Evolutionary conservation across 2,329 filamentous ascomycete species (phyloP).

Genomic region (Salinomyces thailandicus): DNA sequence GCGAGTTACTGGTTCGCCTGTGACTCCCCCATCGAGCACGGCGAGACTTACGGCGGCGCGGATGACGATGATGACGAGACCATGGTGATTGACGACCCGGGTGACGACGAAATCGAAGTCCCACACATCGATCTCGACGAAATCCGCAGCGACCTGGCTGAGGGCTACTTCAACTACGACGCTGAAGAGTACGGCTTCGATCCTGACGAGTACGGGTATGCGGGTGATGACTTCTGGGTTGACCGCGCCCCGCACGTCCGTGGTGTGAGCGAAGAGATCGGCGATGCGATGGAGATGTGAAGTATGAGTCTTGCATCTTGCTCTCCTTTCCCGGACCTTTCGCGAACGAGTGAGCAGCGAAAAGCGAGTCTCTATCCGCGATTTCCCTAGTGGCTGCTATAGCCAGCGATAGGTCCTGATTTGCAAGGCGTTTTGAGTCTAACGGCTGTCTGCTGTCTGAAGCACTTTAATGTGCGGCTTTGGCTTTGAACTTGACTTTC

Average conservation of each 20-base stretch:
- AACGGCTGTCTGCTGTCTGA: too few relatives aligned
- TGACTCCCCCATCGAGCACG: constrained; percentile 10
- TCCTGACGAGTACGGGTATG: constrained; percentile 1
- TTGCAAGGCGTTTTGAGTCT: too few relatives aligned
- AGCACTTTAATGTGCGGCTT: too few relatives aligned
- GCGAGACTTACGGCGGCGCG: constrained; percentile 11
- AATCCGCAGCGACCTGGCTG: constrained; percentile 23
- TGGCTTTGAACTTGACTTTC: too few relatives aligned
- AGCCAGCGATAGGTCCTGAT: too few relatives aligned
- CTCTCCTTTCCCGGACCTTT: too few relatives aligned
- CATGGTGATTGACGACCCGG: constrained; percentile 14
- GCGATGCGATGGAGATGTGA: constrained; percentile 25
- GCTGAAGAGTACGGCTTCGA: constrained; percentile 13
- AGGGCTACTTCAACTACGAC: constrained; percentile 19
- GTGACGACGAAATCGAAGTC: constrained; percentile 26
- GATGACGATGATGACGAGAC: constrained; percentile 27
- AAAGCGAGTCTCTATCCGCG: too few relatives aligned
- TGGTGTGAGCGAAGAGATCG: constrained; percentile 24
- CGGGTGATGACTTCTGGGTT: background rate
- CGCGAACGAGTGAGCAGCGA: too few relatives aligned
- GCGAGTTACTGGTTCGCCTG: constrained; percentile 83
- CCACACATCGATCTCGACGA: constrained; percentile 27
- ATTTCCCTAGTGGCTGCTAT: too few relatives aligned
- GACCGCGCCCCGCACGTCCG: constrained; percentile 10
- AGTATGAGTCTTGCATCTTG: too few relatives aligned